Percentiles rank a stretch among this genome's conserved stretches.
Conservation (phyloP, 2,329 filamentous ascomycete species). For the Aspergillus piperis region DNA sequence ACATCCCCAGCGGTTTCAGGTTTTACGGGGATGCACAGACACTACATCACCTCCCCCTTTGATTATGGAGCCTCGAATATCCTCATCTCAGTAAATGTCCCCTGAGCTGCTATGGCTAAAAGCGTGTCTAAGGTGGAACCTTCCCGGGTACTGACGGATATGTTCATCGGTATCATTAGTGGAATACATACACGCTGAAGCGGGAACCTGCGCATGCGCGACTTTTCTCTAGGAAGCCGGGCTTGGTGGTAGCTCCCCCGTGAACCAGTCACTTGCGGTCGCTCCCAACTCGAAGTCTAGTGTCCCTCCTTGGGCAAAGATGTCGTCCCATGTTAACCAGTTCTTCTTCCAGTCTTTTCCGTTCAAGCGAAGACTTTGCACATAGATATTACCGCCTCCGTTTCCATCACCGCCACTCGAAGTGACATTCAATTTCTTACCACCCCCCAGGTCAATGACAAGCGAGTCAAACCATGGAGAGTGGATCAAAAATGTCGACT, state of each 20-base stretch:
- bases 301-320: conserved; percentile 65
- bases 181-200: neutral
- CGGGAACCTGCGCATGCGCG: neutral
- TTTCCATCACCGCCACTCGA: conserved; percentile 51
- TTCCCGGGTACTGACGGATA: neutral
- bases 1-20: too few species aligned
- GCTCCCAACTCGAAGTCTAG: conserved; percentile 66
- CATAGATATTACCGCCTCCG: conserved; percentile 55
- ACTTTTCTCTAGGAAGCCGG: conserved; percentile 45
- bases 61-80: neutral
- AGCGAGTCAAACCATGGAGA: conserved; percentile 65
- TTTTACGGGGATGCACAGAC: too few species aligned
- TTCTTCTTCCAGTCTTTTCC: conserved; percentile 62
- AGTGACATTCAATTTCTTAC: conserved; percentile 58
- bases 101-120: neutral
- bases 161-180: neutral
- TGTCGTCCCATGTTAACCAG: conserved; percentile 67
- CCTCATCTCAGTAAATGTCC: neutral
- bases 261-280: conserved; percentile 58
- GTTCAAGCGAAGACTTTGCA: conserved; percentile 68
- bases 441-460: conserved; percentile 59
- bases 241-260: conserved; percentile 62
- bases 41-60: neutral
- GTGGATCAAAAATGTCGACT: conserved; percentile 67
- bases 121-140: neutral